phyloP scores from a whole-genome alignment of 2,329 filamentous ascomycete genomes.

The Ophiognomonia clavigignenti-juglandacearum region DNA sequence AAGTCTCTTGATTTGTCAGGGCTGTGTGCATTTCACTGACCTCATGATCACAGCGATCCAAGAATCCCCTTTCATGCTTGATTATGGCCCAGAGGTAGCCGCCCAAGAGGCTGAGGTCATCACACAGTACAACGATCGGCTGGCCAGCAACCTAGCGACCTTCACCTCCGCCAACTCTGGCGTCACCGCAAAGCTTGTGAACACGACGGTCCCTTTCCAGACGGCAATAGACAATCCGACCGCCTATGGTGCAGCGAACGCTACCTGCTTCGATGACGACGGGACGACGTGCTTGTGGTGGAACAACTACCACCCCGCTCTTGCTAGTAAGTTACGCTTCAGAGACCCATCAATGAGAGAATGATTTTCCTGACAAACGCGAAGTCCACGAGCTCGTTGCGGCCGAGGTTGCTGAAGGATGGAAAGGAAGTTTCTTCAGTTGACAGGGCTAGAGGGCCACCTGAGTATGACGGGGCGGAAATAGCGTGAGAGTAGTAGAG shows the following conservation, averaged over 20 bases:
- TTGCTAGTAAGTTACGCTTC: slow-evolving; percentile 26
- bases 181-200: slow-evolving; percentile 29
- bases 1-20: too few relatives aligned
- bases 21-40: too few relatives aligned
- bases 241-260: slow-evolving; percentile 36
- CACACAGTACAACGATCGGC: slow-evolving; percentile 33
- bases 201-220: slow-evolving; percentile 37
- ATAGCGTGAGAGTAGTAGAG: too few relatives aligned
- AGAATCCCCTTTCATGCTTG: slow-evolving; percentile 31
- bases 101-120: slow-evolving; percentile 30
- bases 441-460: background rate
- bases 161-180: slow-evolving; percentile 32
- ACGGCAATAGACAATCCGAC: slow-evolving; percentile 35
- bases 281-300: slow-evolving; percentile 42
- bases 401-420: slow-evolving; percentile 28
- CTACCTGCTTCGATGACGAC: slow-evolving; percentile 35
- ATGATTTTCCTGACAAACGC: background rate
- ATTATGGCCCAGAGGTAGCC: slow-evolving; percentile 20
- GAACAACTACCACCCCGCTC: slow-evolving; percentile 37
- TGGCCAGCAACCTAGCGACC: slow-evolving; percentile 23
- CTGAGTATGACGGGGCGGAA: too few relatives aligned
- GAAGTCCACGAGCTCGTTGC: slow-evolving; percentile 31
- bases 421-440: slow-evolving; percentile 24
- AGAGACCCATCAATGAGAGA: background rate
- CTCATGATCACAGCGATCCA: slow-evolving; percentile 36